Conservation (phyloP, 2,329 filamentous ascomycete genomes). For the Penicillium sp. region DNA sequence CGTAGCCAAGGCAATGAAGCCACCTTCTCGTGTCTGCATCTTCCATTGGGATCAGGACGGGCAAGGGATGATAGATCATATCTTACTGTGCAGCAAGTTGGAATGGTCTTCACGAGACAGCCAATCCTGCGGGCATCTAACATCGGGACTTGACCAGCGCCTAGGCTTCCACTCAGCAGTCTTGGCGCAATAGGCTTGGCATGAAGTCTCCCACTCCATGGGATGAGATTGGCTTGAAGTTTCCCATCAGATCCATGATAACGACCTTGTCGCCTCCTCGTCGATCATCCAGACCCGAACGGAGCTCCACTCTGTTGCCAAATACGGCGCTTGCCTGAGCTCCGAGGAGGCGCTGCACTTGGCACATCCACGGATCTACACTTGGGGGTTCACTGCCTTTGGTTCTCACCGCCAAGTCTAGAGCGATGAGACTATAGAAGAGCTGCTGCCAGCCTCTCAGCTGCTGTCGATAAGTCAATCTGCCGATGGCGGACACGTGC, state of each 20-base stretch:
- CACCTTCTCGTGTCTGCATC: background rate
- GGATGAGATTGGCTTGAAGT: slow-evolving; percentile 5
- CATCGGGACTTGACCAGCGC: background rate
- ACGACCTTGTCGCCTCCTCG: slow-evolving; percentile 1
- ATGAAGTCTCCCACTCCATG: slow-evolving; percentile 1
- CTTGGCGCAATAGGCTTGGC: slow-evolving; percentile 2
- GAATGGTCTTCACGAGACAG: background rate
- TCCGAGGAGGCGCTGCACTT: slow-evolving; percentile 9
- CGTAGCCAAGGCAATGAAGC: background rate
- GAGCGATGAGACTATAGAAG: background rate
- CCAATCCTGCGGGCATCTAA: background rate
- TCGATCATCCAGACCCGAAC: slow-evolving; percentile 6
- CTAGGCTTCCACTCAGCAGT: background rate
- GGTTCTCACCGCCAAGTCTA: background rate
- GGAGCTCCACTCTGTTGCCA: background rate
- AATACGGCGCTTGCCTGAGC: background rate
- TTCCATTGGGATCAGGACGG: background rate
- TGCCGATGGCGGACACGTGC: slow-evolving; percentile 3
- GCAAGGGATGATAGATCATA: background rate
- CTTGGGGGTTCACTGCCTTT: background rate
- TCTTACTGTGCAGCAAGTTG: background rate
- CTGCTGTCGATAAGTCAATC: slow-evolving; percentile 2
- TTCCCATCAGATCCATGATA: slow-evolving; percentile 3
- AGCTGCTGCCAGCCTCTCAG: slow-evolving; percentile 3
- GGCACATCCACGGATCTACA: slow-evolving; percentile 7